These are phyloP conservation scores for Crithidia sp. DNA, from an alignment of 208 protist genomes.

Conservation along the genomic window DNA sequence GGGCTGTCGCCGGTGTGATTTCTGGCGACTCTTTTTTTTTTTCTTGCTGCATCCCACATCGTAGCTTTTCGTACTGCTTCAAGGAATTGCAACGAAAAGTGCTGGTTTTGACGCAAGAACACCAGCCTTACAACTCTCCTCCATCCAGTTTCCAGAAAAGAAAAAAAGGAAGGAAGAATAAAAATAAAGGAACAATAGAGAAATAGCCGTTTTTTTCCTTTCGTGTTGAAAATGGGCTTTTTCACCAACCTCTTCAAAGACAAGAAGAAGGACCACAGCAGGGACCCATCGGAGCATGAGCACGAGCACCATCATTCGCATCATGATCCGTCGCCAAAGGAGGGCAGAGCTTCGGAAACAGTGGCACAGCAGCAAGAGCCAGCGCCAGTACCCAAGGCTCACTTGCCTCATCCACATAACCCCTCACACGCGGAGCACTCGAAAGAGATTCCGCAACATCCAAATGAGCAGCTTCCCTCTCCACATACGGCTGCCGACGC, in stretches of 20 bases:
- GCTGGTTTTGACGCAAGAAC: too few relatives aligned
- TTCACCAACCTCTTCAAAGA: constrained; percentile 28
- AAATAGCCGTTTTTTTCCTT: neutral
- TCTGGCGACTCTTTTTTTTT: too few relatives aligned
- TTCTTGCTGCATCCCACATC: too few relatives aligned
- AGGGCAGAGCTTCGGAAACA: neutral
- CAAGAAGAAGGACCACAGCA: constrained; percentile 19
- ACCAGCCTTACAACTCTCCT: too few relatives aligned
- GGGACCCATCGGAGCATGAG: constrained; percentile 12
- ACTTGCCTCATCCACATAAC: neutral
- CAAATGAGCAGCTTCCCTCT: constrained; percentile 1
- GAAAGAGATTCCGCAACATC: constrained; percentile 14
- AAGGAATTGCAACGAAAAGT: too few relatives aligned
- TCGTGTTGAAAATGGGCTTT: constrained; percentile 16
- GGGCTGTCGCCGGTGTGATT: too few relatives aligned
- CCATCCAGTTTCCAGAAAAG: too few relatives aligned
- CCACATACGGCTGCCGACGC: neutral
- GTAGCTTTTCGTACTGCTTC: too few relatives aligned
- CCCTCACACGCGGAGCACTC: constrained; percentile 11
- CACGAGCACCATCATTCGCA: constrained; percentile 11
- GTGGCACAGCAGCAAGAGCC: constrained; percentile 1
- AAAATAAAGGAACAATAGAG: too few relatives aligned
- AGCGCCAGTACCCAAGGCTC: neutral
- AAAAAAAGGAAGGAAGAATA: too few relatives aligned
- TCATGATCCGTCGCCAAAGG: neutral